Percentiles rank a stretch among this genome's conserved stretches.
These are phyloP conservation scores for Backusella parvicylindrica DNA, from an alignment of 192 early-diverging fungal genomes.

Conservation along the genomic window DNA sequence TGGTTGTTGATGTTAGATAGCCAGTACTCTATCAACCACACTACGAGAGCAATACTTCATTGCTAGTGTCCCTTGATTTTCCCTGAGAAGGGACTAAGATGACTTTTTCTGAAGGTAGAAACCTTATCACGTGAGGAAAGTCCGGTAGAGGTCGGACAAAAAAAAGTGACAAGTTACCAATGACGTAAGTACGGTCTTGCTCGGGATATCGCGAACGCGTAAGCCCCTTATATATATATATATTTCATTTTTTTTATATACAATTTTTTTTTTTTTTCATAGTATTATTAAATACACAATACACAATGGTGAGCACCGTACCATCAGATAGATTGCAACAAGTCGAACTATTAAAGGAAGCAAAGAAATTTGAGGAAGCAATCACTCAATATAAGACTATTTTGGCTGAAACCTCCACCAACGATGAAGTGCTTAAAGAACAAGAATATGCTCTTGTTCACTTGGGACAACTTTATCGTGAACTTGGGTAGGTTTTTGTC, in stretches of 20 bases:
- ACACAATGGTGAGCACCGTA: neutral
- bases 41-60: too few relatives aligned
- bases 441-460: constrained; percentile 70
- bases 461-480: constrained; percentile 70
- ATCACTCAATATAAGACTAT: constrained; percentile 60
- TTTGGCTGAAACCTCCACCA: constrained; percentile 37
- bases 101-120: too few relatives aligned
- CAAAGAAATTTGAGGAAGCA: constrained; percentile 55
- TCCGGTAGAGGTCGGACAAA: neutral
- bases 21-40: too few relatives aligned
- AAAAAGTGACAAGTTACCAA: neutral
- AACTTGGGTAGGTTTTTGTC: constrained; percentile 48
- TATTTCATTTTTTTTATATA: neutral
- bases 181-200: neutral
- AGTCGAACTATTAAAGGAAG: constrained; percentile 57
- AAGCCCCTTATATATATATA: neutral
- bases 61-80: too few relatives aligned
- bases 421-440: constrained; percentile 50
- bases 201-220: constrained; percentile 7
- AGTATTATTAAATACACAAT: neutral
- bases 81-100: too few relatives aligned
- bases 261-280: neutral
- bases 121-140: too few relatives aligned
- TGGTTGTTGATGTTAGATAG: too few relatives aligned
- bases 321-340: constrained; percentile 34